phyloP scores from a whole-genome alignment of 1,284 basidiomycete species.

The Ceratobasidium sp. region DNA sequence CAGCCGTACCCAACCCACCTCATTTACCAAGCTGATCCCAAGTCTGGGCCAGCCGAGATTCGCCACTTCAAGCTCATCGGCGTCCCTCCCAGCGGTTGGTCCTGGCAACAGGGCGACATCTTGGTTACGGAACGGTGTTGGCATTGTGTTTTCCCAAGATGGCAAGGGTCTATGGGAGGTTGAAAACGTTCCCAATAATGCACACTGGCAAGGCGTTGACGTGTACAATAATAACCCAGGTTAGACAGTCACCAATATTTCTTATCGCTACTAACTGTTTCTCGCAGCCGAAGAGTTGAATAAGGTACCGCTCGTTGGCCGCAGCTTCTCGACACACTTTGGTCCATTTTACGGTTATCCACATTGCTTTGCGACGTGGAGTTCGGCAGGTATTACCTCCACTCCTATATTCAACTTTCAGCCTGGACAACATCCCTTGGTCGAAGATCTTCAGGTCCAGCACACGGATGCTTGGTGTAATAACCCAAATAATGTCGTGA shows the following conservation, averaged over 20 bases:
- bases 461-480: slow-evolving; percentile 39
- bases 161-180: slow-evolving; percentile 57
- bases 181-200: slow-evolving; percentile 59
- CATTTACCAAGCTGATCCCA: slow-evolving; percentile 26
- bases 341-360: slow-evolving; percentile 44
- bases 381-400: not conserved
- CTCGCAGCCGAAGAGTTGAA: slow-evolving; percentile 40
- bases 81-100: slow-evolving; percentile 35
- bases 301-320: not conserved
- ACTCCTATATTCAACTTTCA: not conserved
- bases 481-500: not conserved
- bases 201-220: slow-evolving; percentile 24
- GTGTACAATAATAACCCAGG: slow-evolving; percentile 41
- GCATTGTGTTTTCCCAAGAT: slow-evolving; percentile 57
- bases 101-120: slow-evolving; percentile 57
- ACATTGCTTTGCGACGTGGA: slow-evolving; percentile 11
- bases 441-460: not conserved
- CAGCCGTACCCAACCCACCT: too few species aligned
- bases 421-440: slow-evolving; percentile 25
- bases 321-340: not conserved
- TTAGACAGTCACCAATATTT: not conserved
- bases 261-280: not conserved
- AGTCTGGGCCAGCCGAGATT: slow-evolving; percentile 61
- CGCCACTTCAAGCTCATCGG: slow-evolving; percentile 52
- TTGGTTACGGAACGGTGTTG: slow-evolving; percentile 63